Base-by-base conservation (phyloP, 768 basidiomycete genomes). In the Multifurca ochricompacta region DNA sequence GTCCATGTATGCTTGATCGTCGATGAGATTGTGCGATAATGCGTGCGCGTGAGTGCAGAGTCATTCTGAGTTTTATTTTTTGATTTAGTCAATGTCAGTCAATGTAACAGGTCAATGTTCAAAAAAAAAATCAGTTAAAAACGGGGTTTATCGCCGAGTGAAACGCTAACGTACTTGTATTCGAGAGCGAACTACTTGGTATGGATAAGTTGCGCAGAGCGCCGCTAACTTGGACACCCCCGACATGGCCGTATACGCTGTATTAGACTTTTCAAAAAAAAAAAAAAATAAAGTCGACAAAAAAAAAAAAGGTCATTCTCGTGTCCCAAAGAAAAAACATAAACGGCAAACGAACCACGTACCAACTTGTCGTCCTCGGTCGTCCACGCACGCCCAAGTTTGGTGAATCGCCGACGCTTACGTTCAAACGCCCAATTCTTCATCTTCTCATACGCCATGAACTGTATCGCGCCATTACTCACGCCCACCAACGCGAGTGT, bases 391-490 rank as follows among this genome's bases (percentile, higher is more conserved):
- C 73, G 73, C 4, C 89, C 90, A 4, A 77, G 71, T 35, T 73
- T 76, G 54, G 77, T 76, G 46, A 81, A 81, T 61, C 76, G 77
- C 60, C 73, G 78, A 59, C 77, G 74, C 69, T 91, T 93, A 56
- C 80, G 77, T 61, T 89, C 85, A 63, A 91, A 89, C 6, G 89
- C 83, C 82, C 90, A 87, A 23, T 77, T 72, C 67, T 98, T 98
- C 83, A 99, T 84, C 69, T 95, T 83, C 66, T 99, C 96, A 66
- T 98, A 99, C 1, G 82, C 81, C 72, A 95, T 90, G 69, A 99
- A 99, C 67, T 98, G 96, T 36, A 96, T 75, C 0, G 93, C 91
- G 1, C 96, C 94, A 63, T 92, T 98, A 67, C 85, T 83, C 56
- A 97, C 93, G 13, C 96, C 96, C 32, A 97, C 78, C 21, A 98